Evolutionary conservation across 495 filamentous ascomycete genomes (phyloP), one percentile per base, ranked within the genome.

Genomic region (Penicillium subrubescens): DNA sequence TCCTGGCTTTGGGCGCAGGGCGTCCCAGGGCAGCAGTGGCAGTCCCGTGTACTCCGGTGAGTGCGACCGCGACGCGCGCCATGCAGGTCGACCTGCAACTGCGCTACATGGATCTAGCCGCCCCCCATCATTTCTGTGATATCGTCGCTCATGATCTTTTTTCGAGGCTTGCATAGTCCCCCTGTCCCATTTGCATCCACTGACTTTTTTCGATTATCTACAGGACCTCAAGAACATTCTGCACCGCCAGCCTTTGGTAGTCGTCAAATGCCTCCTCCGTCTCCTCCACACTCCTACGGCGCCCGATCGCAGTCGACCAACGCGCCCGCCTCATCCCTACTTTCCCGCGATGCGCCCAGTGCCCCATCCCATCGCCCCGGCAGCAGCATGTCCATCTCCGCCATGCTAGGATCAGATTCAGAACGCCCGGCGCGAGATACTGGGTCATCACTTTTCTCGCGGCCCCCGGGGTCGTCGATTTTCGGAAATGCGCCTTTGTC

Each of bases 351-450:
- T 65, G 75, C 82, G 57, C 77, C 81, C 14, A 71, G 77, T 55
- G 76, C 73, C 52, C 72, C 82, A 48, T 69, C 76, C 35, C 79
- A 84, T 73, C 84, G 87, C 43, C 84, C 84, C 11, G 87, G 87
- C 15, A 90, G 90, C 76, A 91, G 90, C 80, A 98, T 99, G 95
- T 96, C 95, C 23, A 99, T 99, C 70, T 95, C 92, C 10, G 92
- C 95, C 23, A 92, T 99, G 84, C 86, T 99, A 53, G 87, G 84
- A 56, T 76, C 80, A 14, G 86, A 85, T 59, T 70, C 83, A 23
- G 89, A 89, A 51, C 86, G 87, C n/a, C 86, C 89, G 41, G 75
- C 85, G 19, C 81, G 86, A 57, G 85, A 91, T 65, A 73, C 83
- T 50, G 74, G 79, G 31, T 73, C 80, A 31, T 75, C 82, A 10